Base-by-base conservation (phyloP, 1,139 yeast species). In the Candida sp. region DNA sequence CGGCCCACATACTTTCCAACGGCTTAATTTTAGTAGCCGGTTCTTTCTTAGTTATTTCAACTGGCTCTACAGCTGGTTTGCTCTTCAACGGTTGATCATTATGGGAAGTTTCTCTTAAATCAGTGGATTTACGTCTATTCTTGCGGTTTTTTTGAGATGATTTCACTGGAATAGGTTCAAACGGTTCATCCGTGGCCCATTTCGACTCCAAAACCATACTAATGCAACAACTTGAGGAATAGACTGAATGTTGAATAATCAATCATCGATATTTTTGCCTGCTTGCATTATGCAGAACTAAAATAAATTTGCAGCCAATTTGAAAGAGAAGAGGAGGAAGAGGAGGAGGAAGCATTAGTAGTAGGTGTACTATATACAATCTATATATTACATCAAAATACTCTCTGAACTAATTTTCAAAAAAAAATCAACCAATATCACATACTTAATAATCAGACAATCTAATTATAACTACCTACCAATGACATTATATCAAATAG, bases 151-250 rank as follows among this genome's bases (percentile, higher is more conserved):
- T 42, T 34, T 51, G 54, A 44, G 37, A 48, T 50, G 21, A 43
- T 40, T 27, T 45, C 50, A 22, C 33, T 12, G 33, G 33, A 39
- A 5, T 11, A 7, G 42, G 35, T 25, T 36, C 35, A 22, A 32
- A 54, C 4, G 58, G 49, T 15, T 56, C 63, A 36, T 64, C 70
- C 6, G 53, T 51, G 8, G 76, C 75, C 75, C 75, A 70, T 51
- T 58, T 63, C 5, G 75, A 70, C 12, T 61, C 70, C 41, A 70
- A 58, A 8, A 61, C 66, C 27, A 66, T 46, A 70, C 66, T 68
- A 30, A 11, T 25, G 29, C 8, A 25, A 25, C 34, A 32, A 32
- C 19, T 7, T 7, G 12, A 12, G 12, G n/a, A 12, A 11, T 12
- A 32, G 19, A 12, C 5, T 12, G 12, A 11, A 7, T 5, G 19